Evolutionary conservation across 495 filamentous ascomycete species (phyloP).

Genomic region (Pseudoneurospora amorphoporcata): DNA sequence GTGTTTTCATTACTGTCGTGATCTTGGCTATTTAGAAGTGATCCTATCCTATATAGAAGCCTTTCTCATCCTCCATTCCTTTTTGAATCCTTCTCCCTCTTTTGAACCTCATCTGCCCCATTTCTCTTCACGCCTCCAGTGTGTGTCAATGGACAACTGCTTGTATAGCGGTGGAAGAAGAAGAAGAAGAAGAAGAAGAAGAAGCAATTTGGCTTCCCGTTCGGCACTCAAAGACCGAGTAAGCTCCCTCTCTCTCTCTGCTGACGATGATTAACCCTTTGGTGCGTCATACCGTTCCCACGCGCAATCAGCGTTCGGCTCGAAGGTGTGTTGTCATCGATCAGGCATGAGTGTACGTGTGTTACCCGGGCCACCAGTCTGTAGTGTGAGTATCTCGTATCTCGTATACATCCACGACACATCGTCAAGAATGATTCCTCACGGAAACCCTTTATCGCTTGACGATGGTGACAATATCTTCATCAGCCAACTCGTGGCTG

Average conservation of each 20-base stretch:
- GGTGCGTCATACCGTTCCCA: background rate
- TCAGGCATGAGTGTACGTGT: background rate
- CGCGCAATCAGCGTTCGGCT: background rate
- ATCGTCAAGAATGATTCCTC: background rate
- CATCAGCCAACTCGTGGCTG: conserved; percentile 82
- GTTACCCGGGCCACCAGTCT: background rate
- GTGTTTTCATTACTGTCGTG: background rate
- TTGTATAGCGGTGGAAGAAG: background rate
- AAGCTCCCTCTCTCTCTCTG: background rate
- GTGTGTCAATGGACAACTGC: background rate
- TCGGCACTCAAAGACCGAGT: background rate
- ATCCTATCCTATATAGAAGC: background rate
- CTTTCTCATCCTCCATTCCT: background rate
- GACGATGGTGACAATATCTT: conserved; percentile 96
- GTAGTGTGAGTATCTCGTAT: background rate
- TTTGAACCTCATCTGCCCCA: background rate
- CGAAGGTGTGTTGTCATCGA: background rate
- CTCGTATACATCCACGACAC: background rate
- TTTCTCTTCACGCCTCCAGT: background rate
- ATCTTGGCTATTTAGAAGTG: background rate
- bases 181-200: background rate
- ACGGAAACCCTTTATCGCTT: conserved; percentile 56
- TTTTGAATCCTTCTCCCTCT: background rate
- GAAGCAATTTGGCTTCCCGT: background rate
- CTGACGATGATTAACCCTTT: background rate